Evolutionary conservation across 1,139 yeast species (phyloP).

Genomic region (Torulaspora globosa): DNA sequence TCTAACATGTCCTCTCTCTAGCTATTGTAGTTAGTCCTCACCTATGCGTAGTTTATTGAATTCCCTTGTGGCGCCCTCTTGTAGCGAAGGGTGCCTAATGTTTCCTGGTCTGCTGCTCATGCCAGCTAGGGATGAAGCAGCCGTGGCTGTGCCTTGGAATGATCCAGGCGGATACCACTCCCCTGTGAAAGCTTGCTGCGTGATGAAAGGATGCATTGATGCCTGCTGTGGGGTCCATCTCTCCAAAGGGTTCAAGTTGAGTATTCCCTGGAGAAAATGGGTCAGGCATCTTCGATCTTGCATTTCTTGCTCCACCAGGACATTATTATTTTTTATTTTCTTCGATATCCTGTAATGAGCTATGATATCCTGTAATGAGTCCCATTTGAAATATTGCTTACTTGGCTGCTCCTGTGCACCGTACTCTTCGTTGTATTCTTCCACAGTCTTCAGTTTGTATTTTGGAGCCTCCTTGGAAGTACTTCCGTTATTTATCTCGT

Average conservation of each 20-base stretch:
- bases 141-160: conserved; percentile 17
- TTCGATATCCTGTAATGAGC: conserved; percentile 71
- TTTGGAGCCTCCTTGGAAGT: conserved; percentile 23
- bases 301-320: conserved; percentile 64
- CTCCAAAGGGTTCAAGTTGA: conserved; percentile 85
- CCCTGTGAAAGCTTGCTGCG: conserved; percentile 45
- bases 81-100: conserved; percentile 19
- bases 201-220: conserved; percentile 82
- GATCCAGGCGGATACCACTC: conserved; percentile 48
- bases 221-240: conserved; percentile 98
- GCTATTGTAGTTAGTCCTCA: conserved; percentile 14
- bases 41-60: conserved; percentile 20
- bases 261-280: conserved; percentile 73
- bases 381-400: conserved; percentile 77
- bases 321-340: conserved; percentile 60
- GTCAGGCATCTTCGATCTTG: conserved; percentile 65
- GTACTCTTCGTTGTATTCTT: conserved; percentile 56
- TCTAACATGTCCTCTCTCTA: not conserved
- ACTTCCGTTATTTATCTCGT: conserved; percentile 40
- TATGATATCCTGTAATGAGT: conserved; percentile 68
- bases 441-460: conserved; percentile 52
- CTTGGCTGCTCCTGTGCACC: conserved; percentile 68
- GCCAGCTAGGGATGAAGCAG: conserved; percentile 6
- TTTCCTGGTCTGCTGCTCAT: conserved; percentile 10
- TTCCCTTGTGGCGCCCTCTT: conserved; percentile 24